Evolutionary conservation across 371 early-diverging fungal species (phyloP).

Genomic region (Syncephalastrum contaminatum): DNA sequence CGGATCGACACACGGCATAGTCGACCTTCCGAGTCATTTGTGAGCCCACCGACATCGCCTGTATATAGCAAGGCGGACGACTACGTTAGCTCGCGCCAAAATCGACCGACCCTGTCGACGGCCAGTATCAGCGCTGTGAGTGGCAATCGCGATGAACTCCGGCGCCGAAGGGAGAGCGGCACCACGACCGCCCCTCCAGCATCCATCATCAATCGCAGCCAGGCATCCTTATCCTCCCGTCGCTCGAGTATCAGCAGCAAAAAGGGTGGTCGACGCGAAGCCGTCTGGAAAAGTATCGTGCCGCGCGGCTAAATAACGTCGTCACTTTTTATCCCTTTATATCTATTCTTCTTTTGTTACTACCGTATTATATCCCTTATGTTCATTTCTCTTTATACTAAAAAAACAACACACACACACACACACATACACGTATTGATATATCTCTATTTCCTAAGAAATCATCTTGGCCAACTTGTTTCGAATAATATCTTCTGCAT

Average conservation of each 20-base stretch:
- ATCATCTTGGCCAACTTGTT: conserved; percentile 23
- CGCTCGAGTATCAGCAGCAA: not conserved
- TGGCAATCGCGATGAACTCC: not conserved
- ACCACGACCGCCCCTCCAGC: conserved; percentile 1
- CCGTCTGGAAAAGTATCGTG: conserved; percentile 21
- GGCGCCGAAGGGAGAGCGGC: not conserved
- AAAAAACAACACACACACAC: not conserved
- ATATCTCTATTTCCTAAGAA: not conserved
- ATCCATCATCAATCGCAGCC: conserved; percentile 5
- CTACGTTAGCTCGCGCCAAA: too few species aligned
- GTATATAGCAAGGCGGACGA: too few species aligned
- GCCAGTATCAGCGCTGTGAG: too few species aligned
- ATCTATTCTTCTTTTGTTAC: not conserved
- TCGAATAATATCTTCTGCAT: conserved; percentile 56
- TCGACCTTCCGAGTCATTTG: too few species aligned
- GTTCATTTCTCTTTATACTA: conserved; percentile 1
- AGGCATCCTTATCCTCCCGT: not conserved
- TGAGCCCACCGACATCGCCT: too few species aligned
- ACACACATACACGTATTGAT: not conserved
- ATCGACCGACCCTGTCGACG: too few species aligned
- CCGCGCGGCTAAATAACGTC: not conserved
- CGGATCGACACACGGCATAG: too few species aligned
- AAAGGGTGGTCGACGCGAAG: conserved; percentile 10
- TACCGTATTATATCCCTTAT: conserved; percentile 3
- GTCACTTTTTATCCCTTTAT: not conserved